Evolutionary conservation across 2,329 filamentous ascomycete genomes (phyloP), one percentile per base, ranked within the genome.

Genomic region (Diaporthe longicolla): DNA sequence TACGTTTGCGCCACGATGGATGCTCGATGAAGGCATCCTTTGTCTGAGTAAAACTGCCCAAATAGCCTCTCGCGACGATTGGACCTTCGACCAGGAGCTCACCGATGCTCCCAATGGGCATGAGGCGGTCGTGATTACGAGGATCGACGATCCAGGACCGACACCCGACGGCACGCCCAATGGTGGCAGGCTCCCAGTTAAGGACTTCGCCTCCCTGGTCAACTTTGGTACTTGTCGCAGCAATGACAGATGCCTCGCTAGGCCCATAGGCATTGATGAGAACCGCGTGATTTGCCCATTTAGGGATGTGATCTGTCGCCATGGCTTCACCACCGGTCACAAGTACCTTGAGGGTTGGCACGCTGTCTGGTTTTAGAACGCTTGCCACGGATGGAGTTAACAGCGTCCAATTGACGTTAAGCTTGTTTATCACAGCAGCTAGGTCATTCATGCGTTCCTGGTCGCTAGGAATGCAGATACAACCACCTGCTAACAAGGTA

Each of bases 341-440:
- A 11, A 87, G 76, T 0, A 83, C 85, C 50, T 80, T 78, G 3
- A 87, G 76, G 2, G 79, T 82, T 0, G 85, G 83, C 0, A 87
- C 78, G 0, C 76, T 74, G 0, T 77, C 76, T 1, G 85, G 82
- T 17, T 82, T 79, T 5, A 87, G 80, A 50, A 82, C 83, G 6
- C 85, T 78, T 1, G 89, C 89, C n/a, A 93, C 84, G 0, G 89
- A 85, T 3, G 90, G 88, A 0, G 91, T 92, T 74, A 91, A 84
- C 76, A 88, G 86, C 3, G 85, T 86, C 83, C 85, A 87, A 65
- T 85, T 89, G 40, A 87, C 87, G 17, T 85, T 79, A 84, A 88
- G 87, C 0, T 84, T 80, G 11, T 84, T 83, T 29, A 92, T 87
- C 0, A 84, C 85, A 2, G 84, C 85, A 2, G 83, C 80, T 2